Conservation (phyloP, 345 rosid species). For the Gossypium rotundifolium region DNA sequence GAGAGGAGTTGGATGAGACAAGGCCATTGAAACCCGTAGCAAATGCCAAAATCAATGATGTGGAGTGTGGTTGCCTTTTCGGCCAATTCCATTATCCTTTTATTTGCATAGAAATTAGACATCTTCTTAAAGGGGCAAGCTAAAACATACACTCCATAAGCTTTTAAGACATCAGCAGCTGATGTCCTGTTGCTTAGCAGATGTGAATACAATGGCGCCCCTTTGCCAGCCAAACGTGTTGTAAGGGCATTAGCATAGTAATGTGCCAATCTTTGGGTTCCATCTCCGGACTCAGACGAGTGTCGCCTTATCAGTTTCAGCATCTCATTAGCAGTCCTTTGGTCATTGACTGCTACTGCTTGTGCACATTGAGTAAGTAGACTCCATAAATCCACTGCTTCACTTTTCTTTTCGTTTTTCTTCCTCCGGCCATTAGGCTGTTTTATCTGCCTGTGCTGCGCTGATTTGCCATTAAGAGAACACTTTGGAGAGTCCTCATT, state of each 20-base stretch:
- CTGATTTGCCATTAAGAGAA: neutral
- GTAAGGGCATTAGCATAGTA: conserved; percentile 35
- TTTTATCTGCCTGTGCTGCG: neutral
- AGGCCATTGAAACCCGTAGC: conserved; percentile 57
- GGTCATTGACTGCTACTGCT: conserved; percentile 21
- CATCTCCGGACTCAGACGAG: conserved; percentile 37
- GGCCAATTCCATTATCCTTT: conserved; percentile 26
- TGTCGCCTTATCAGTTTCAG: conserved; percentile 30
- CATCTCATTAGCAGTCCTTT: conserved; percentile 17
- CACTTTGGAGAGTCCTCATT: neutral
- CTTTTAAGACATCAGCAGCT: conserved; percentile 23
- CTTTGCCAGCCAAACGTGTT: conserved; percentile 25
- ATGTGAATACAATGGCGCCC: conserved; percentile 12
- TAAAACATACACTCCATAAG: neutral
- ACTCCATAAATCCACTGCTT: conserved; percentile 26
- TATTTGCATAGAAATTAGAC: conserved; percentile 33
- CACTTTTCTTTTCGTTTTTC: neutral
- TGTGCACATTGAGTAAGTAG: conserved; percentile 30
- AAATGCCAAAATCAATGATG: conserved; percentile 49
- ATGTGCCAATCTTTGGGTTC: conserved; percentile 31
- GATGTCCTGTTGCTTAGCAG: neutral
- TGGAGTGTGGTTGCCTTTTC: conserved; percentile 33
- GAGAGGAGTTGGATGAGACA: conserved; percentile 47
- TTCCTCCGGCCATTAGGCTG: neutral
- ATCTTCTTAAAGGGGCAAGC: conserved; percentile 24